Evolutionary conservation across 177 flowering plant species (phyloP).

Genomic region (Vitis hybrid): DNA sequence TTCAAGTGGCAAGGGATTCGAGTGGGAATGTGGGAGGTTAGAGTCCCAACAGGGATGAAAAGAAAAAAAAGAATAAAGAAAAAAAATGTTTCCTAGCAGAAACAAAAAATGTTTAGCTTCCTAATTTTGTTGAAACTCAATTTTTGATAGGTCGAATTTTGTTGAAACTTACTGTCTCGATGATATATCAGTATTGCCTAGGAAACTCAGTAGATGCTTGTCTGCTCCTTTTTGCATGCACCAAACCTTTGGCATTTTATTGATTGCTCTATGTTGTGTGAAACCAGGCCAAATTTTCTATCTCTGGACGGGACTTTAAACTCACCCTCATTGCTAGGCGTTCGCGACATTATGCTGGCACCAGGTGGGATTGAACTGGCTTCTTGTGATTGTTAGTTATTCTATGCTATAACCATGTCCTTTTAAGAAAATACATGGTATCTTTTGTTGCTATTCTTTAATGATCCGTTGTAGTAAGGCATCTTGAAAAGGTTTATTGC

Average conservation of each 20-base stretch:
- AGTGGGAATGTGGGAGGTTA: no score
- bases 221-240: background rate
- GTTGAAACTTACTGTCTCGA: no score
- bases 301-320: constrained; percentile 44
- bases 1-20: no score
- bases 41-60: no score
- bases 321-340: constrained; percentile 57
- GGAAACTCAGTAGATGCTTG: background rate
- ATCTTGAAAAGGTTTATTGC: no score
- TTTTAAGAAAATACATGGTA: background rate
- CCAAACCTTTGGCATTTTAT: constrained; percentile 3
- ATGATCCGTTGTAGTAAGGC: background rate
- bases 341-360: constrained; percentile 59
- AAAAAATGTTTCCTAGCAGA: no score
- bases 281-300: constrained; percentile 35
- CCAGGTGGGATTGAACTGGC: constrained; percentile 27
- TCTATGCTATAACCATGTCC: background rate
- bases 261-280: constrained; percentile 8
- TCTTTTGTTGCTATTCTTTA: background rate
- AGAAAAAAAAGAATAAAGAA: no score
- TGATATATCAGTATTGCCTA: background rate
- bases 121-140: no score
- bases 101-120: no score
- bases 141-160: no score
- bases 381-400: background rate